phyloP scores from a whole-genome alignment of 2,329 filamentous ascomycete species.

The Cylindrodendrum hubeiense region DNA sequence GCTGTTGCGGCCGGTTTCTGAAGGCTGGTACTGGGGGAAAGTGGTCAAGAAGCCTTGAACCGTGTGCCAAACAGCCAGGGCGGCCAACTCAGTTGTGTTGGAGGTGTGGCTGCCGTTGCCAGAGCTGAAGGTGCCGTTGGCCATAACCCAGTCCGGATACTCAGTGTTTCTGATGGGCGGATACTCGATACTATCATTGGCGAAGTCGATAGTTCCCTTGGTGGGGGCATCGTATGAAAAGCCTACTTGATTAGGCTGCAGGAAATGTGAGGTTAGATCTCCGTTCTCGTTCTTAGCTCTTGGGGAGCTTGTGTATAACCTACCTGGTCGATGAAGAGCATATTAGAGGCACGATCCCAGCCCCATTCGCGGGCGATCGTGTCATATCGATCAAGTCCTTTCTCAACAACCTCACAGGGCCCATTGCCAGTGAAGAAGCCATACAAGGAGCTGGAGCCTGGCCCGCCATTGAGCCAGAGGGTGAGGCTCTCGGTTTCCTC shows the following conservation, averaged over 20 bases:
- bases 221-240: conserved; percentile 75
- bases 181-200: conserved; percentile 52
- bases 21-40: conserved; percentile 70
- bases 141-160: conserved; percentile 51
- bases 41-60: conserved; percentile 70
- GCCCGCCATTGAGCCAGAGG: conserved; percentile 77
- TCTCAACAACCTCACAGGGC: conserved; percentile 63
- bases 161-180: conserved; percentile 36
- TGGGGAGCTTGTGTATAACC: conserved; percentile 22
- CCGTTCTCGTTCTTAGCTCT: not conserved
- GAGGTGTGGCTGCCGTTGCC: conserved; percentile 60
- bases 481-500: conserved; percentile 58
- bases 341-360: conserved; percentile 70
- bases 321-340: conserved; percentile 70
- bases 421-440: conserved; percentile 74
- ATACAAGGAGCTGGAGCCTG: conserved; percentile 73
- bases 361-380: conserved; percentile 72
- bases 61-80: conserved; percentile 74
- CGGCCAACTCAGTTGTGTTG: conserved; percentile 68
- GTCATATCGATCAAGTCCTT: conserved; percentile 61
- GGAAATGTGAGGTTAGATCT: conserved; percentile 26
- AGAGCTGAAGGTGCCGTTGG: conserved; percentile 76
- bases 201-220: conserved; percentile 69
- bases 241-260: conserved; percentile 76
- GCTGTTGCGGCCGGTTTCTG: conserved; percentile 50